Conservation (phyloP, 2,329 filamentous ascomycete species). For the Aureobasidium sp. region DNA sequence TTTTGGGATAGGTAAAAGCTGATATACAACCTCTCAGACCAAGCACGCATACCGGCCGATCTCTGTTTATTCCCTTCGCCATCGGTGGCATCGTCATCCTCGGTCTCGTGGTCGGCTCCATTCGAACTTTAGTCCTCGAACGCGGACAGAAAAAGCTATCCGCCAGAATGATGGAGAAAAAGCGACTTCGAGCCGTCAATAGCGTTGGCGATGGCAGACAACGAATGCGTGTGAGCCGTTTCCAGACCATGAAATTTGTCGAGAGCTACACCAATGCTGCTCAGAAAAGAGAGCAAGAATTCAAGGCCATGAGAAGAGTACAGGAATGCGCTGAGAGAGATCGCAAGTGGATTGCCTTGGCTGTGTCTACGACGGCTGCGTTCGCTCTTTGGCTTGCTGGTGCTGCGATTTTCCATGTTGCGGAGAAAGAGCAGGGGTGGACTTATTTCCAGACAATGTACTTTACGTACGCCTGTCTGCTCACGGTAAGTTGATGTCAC, state of each 20-base stretch:
- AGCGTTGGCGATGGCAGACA: conserved; percentile 30
- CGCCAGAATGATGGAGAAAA: conserved; percentile 41
- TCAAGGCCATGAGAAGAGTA: conserved; percentile 39
- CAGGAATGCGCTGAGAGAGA: conserved; percentile 33
- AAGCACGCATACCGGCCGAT: conserved; percentile 40
- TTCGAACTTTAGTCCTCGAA: conserved; percentile 42
- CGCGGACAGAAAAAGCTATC: conserved; percentile 43
- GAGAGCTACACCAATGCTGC: conserved; percentile 31
- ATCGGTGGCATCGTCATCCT: conserved; percentile 47
- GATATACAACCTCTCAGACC: conserved; percentile 23
- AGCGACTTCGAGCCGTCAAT: conserved; percentile 34
- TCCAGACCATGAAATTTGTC: conserved; percentile 33
- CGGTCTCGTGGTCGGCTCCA: conserved; percentile 47
- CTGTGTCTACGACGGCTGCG: conserved; percentile 30
- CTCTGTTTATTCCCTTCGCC: conserved; percentile 45
- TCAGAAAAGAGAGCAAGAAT: conserved; percentile 40
- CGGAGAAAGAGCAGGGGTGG: conserved; percentile 40
- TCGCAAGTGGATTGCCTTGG: conserved; percentile 34
- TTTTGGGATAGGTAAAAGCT: background rate
- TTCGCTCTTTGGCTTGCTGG: conserved; percentile 40
- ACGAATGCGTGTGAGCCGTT: conserved; percentile 35
- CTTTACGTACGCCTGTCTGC: conserved; percentile 43
- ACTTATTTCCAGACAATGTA: conserved; percentile 45
- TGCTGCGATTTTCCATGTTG: conserved; percentile 40
- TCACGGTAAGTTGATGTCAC: conserved; percentile 28